Base-by-base conservation (phyloP, 179 eudicot species). In the Actinidia chinensis region DNA sequence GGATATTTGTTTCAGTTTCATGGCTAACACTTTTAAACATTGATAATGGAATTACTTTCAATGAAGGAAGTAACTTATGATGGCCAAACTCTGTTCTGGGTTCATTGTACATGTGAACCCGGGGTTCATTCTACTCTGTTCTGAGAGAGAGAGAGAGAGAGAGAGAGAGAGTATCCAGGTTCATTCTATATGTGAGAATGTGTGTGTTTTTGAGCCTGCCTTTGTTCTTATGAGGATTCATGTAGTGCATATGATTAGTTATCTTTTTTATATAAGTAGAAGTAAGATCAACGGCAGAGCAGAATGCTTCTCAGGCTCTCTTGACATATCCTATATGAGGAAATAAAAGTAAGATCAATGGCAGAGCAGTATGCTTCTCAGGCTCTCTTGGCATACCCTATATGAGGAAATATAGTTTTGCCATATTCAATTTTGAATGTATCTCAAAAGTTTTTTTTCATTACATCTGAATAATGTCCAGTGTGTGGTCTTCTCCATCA, bases 371-470 rank as follows among this genome's bases (percentile, higher is more conserved):
- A 65, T 40, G 22, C 22, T 36, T 36, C 47, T 46, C 20, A 12
- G 15, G 33, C 7, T 64, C 15, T 33, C 44, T 36, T 64, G 17
- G 36, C 44, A 36, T 44, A 17, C 17, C 42, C 71, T 67, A 43
- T 28, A 28, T 40, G 25, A 68, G 43, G 51, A 68, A 68, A 10
- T 68, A 68, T 25, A 66, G 51, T 68, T 69, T 69, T 18, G 20
- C 8, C 33, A 28, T 22, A 11, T 22, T 14, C 50, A 67, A n/a
- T 67, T 7, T 22, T 20, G n/a, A 33, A 18, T 36, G n/a, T 50
- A 50, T 64, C 36, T 48, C 25, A 6, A 18, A 15, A 50, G 15
- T 12, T 25, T 50, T 51, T 48, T 76, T 5, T 23, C n/a, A 36
- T 65, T 46, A 36, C 60, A 28, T 48, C 54, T 28, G 61, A 28